phyloP scores from a whole-genome alignment of 31 red algal genomes.

The Porphyra umbilicalis region DNA sequence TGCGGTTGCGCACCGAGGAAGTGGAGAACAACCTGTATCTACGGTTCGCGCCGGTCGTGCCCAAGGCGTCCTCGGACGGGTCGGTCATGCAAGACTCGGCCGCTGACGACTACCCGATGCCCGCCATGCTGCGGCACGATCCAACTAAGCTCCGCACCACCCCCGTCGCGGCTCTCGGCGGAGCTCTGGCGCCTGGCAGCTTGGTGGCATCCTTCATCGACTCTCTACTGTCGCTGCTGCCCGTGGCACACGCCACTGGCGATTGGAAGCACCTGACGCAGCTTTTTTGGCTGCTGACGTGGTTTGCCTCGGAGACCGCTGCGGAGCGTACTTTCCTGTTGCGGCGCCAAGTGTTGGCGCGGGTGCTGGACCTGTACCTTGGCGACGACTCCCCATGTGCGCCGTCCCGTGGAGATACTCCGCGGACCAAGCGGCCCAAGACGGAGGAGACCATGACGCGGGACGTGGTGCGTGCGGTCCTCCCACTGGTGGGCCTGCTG shows the following conservation, averaged over 20 bases:
- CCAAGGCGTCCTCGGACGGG: neutral
- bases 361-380: neutral
- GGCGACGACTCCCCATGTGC: neutral
- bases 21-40: neutral
- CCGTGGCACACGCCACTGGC: neutral
- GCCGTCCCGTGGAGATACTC: neutral
- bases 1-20: neutral
- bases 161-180: neutral
- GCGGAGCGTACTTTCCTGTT: neutral
- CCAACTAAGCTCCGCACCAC: neutral
- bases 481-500: neutral
- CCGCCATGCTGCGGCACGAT: neutral
- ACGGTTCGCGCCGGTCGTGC: neutral
- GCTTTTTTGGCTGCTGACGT: neutral
- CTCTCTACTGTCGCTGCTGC: neutral
- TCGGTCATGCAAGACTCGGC: neutral
- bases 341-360: neutral
- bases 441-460: neutral
- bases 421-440: neutral
- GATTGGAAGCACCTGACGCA: neutral
- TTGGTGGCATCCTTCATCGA: neutral
- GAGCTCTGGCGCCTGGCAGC: neutral
- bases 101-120: neutral
- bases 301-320: neutral
- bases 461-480: neutral